Conservation (phyloP, 345 rosid genomes). For the Lepidium didymum region DNA sequence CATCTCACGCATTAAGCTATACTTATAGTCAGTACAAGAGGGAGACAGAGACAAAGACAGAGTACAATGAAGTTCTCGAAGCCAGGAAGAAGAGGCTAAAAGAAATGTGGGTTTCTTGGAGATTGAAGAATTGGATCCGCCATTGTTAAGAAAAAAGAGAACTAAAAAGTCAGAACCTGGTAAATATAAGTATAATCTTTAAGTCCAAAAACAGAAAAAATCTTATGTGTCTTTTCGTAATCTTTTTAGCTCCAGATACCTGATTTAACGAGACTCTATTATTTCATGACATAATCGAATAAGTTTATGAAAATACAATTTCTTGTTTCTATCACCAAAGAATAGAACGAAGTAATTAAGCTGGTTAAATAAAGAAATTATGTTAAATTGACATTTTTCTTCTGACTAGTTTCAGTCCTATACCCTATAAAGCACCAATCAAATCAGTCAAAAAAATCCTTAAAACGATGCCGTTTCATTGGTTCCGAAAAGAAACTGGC, state of each 20-base stretch:
- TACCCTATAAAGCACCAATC: neutral
- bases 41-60: neutral
- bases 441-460: neutral
- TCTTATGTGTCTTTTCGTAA: neutral
- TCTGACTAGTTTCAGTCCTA: neutral
- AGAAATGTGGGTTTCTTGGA: neutral
- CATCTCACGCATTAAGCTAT: neutral
- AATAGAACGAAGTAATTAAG: too few species aligned
- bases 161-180: neutral
- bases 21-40: neutral
- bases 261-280: neutral
- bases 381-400: neutral
- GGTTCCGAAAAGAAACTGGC: too few species aligned
- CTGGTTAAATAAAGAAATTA: too few species aligned
- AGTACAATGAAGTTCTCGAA: neutral
- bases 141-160: neutral
- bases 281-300: too few species aligned
- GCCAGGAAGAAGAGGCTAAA: constrained; percentile 10
- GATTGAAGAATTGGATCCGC: neutral
- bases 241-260: neutral
- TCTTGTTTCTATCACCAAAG: too few species aligned
- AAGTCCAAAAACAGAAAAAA: too few species aligned
- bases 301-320: too few species aligned
- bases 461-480: neutral
- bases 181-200: too few species aligned